Conservation (phyloP, 1,284 basidiomycete species). For the Athelia sp. region DNA sequence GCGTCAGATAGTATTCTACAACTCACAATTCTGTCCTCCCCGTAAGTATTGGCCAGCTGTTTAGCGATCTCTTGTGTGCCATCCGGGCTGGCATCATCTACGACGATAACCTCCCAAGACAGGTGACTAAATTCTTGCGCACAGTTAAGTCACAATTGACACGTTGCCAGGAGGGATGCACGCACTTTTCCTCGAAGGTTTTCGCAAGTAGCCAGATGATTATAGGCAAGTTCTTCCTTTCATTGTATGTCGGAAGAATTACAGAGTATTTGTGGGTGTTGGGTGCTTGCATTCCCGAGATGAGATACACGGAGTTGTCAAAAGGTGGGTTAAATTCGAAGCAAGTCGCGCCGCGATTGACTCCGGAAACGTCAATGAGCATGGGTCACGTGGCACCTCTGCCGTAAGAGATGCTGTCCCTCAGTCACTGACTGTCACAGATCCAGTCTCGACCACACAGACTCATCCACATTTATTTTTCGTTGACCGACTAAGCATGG, state of each 20-base stretch:
- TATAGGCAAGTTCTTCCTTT: conserved; percentile 86
- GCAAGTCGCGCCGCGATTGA: too few relatives aligned
- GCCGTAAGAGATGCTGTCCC: too few relatives aligned
- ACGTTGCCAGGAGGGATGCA: conserved; percentile 9
- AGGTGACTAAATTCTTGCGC: conserved; percentile 34
- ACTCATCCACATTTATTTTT: not conserved
- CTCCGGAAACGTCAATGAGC: too few relatives aligned
- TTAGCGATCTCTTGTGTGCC: conserved; percentile 85
- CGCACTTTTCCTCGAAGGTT: conserved; percentile 73
- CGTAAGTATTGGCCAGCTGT: conserved; percentile 75
- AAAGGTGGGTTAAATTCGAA: too few relatives aligned
- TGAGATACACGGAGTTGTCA: too few relatives aligned
- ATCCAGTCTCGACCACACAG: too few relatives aligned
- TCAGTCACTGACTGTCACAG: too few relatives aligned
- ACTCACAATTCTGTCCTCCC: conserved; percentile 78
- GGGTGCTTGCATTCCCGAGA: too few relatives aligned
- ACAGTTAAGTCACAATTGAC: conserved; percentile 3
- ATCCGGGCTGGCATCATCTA: conserved; percentile 90
- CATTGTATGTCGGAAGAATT: conserved; percentile 91
- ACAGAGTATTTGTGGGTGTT: conserved; percentile 82
- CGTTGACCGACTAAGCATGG: not conserved
- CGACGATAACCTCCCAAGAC: conserved; percentile 84
- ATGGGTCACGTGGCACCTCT: too few relatives aligned
- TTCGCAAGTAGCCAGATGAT: conserved; percentile 80
- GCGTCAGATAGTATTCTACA: not conserved